Evolutionary conservation across 2,329 filamentous ascomycete species (phyloP).

Genomic region (Colletotrichum musae): DNA sequence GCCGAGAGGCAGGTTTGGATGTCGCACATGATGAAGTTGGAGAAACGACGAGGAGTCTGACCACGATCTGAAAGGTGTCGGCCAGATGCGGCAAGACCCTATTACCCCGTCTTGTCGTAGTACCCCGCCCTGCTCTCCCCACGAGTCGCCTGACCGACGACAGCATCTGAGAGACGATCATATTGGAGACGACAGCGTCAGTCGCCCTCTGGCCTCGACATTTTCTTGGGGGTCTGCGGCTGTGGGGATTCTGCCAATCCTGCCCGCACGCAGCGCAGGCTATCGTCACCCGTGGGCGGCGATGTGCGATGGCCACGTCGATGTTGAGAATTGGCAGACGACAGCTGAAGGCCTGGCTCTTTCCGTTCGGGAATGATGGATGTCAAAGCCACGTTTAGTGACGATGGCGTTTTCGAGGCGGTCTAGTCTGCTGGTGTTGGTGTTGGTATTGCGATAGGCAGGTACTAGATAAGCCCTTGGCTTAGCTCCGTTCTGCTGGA

Average conservation of each 20-base stretch:
- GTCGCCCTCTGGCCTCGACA: background rate
- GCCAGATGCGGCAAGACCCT: conserved; percentile 4
- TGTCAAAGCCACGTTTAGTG: conserved; percentile 26
- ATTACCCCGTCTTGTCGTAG: background rate
- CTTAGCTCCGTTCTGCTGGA: conserved; percentile 8
- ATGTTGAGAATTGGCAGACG: conserved; percentile 2
- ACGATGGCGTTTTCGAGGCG: conserved; percentile 32
- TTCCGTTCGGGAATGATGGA: conserved; percentile 4
- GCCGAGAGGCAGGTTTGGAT: conserved; percentile 3
- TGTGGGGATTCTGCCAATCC: conserved; percentile 26
- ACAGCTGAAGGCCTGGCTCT: conserved; percentile 14
- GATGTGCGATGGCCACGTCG: conserved; percentile 6
- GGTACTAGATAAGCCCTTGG: conserved; percentile 10
- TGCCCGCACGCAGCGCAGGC: background rate
- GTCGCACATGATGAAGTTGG: conserved; percentile 28
- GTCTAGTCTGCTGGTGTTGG: conserved; percentile 34
- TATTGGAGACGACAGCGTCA: conserved; percentile 4
- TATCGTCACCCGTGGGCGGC: conserved; percentile 6
- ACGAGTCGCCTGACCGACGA: conserved; percentile 25
- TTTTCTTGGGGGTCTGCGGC: background rate
- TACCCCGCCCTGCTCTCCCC: conserved; percentile 12
- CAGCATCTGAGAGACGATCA: conserved; percentile 6
- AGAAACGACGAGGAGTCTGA: conserved; percentile 17
- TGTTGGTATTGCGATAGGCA: background rate
- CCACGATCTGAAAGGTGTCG: conserved; percentile 7